Conservation (phyloP, 1,139 yeast genomes). For the Kodamaea derodonti region DNA sequence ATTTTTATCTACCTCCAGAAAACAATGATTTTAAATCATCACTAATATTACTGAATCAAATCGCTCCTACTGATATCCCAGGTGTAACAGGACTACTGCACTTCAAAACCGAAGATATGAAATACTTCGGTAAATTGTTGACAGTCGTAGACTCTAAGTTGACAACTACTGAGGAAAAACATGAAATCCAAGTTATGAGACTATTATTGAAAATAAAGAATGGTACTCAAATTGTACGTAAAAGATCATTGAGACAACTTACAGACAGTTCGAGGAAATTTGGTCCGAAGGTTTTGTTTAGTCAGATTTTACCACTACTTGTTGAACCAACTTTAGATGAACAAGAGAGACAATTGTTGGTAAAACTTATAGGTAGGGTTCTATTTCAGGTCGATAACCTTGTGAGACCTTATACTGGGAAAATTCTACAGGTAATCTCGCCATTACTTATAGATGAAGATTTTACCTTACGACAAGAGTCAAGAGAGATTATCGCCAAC, state of each 20-base stretch:
- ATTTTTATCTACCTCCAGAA: slow-evolving; percentile 24
- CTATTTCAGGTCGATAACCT: slow-evolving; percentile 60
- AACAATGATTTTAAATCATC: slow-evolving; percentile 17
- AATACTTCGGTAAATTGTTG: slow-evolving; percentile 65
- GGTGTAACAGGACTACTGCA: slow-evolving; percentile 56
- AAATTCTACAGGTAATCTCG: slow-evolving; percentile 67
- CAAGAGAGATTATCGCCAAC: slow-evolving; percentile 73
- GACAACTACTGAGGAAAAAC: slow-evolving; percentile 49
- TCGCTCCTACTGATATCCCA: slow-evolving; percentile 53
- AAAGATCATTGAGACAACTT: slow-evolving; percentile 64
- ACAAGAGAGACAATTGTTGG: slow-evolving; percentile 78
- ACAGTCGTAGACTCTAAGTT: slow-evolving; percentile 26
- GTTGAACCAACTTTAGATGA: slow-evolving; percentile 73
- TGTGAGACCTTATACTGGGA: slow-evolving; percentile 71
- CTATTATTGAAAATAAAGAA: slow-evolving; percentile 70
- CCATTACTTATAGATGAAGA: slow-evolving; percentile 84
- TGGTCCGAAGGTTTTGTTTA: slow-evolving; percentile 70
- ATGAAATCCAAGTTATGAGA: slow-evolving; percentile 60
- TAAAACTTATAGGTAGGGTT: slow-evolving; percentile 70
- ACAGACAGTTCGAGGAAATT: slow-evolving; percentile 60
- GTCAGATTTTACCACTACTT: slow-evolving; percentile 67
- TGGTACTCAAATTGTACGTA: slow-evolving; percentile 67
- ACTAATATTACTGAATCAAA: slow-evolving; percentile 21
- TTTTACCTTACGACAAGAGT: slow-evolving; percentile 66
- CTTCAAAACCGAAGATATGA: slow-evolving; percentile 69